phyloP scores from a whole-genome alignment of 768 basidiomycete species.

The Hydnomerulius pinastri region DNA sequence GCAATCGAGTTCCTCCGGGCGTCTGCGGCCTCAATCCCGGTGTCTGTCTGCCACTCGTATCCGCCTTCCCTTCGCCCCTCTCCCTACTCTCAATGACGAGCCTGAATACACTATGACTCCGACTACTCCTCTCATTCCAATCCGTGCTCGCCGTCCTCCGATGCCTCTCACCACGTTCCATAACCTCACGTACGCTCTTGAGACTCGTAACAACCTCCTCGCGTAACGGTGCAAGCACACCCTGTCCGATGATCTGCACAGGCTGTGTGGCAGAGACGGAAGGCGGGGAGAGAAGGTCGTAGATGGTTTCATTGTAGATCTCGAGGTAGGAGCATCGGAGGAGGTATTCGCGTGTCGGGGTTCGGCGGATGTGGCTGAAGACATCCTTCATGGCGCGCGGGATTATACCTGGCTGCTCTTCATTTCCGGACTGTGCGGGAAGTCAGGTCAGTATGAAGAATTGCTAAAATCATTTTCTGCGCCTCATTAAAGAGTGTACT shows the following conservation, averaged over 20 bases:
- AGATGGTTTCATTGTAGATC: conserved; percentile 92
- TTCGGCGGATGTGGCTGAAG: conserved; percentile 78
- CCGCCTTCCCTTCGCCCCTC: conserved; percentile 50
- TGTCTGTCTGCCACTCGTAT: conserved; percentile 48
- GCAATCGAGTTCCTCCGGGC: conserved; percentile 64
- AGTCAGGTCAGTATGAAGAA: conserved; percentile 41
- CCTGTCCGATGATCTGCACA: conserved; percentile 74
- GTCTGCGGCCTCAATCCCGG: conserved; percentile 53
- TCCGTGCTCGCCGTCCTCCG: conserved; percentile 95
- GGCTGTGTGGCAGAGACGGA: conserved; percentile 51
- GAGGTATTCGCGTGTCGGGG: conserved; percentile 85
- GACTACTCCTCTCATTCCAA: conserved; percentile 95
- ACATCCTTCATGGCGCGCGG: conserved; percentile 92
- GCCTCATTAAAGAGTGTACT: too few species aligned
- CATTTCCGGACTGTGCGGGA: conserved; percentile 58
- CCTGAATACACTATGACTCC: conserved; percentile 93
- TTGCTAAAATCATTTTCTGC: too few species aligned
- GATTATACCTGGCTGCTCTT: conserved; percentile 91
- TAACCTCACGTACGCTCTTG: conserved; percentile 80
- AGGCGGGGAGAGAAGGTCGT: conserved; percentile 82
- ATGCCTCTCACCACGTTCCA: conserved; percentile 84
- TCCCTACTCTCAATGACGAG: conserved; percentile 90
- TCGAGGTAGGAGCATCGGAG: conserved; percentile 95
- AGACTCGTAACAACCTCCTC: conserved; percentile 95
- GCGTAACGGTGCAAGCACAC: conserved; percentile 71